Evolutionary conservation across 2,329 filamentous ascomycete species (phyloP).

Genomic region (Alternaria atra): DNA sequence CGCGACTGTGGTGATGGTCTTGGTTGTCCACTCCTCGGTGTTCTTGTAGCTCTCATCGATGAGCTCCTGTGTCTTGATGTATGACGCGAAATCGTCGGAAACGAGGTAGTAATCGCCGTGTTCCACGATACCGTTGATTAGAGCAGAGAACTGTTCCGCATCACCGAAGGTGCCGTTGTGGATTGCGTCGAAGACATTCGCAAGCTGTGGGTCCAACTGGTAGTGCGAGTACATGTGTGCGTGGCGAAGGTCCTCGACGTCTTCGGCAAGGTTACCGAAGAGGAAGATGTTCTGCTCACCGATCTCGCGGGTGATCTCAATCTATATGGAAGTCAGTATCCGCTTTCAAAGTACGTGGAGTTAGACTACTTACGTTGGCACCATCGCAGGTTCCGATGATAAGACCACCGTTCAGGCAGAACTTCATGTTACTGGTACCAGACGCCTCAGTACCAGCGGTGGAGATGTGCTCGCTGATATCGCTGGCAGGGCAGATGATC

Average conservation of each 20-base stretch:
- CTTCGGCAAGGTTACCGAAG: slow-evolving; percentile 93
- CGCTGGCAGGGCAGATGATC: slow-evolving; percentile 92
- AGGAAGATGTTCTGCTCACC: slow-evolving; percentile 98
- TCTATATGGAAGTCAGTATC: slow-evolving; percentile 58
- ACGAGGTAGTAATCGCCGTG: slow-evolving; percentile 98
- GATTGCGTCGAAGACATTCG: slow-evolving; percentile 85
- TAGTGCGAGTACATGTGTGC: slow-evolving; percentile 84
- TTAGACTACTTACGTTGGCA: slow-evolving; percentile 76
- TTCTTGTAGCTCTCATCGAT: slow-evolving; percentile 93
- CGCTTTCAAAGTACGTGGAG: neutral
- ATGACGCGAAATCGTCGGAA: slow-evolving; percentile 96
- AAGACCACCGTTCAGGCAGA: slow-evolving; percentile 94
- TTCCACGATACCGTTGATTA: slow-evolving; percentile 85
- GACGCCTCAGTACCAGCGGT: slow-evolving; percentile 91
- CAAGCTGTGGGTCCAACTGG: slow-evolving; percentile 77
- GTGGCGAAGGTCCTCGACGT: slow-evolving; percentile 95
- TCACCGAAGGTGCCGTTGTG: slow-evolving; percentile 83
- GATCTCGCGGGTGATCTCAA: slow-evolving; percentile 97
- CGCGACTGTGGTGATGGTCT: slow-evolving; percentile 86
- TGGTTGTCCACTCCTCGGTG: slow-evolving; percentile 90
- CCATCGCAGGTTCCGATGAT: slow-evolving; percentile 99
- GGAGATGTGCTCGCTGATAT: slow-evolving; percentile 98
- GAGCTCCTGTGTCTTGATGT: slow-evolving; percentile 87
- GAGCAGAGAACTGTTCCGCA: slow-evolving; percentile 77
- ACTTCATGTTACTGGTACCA: slow-evolving; percentile 99